Conservation (phyloP, 768 basidiomycete genomes). For the Suillus subalutaceus region DNA sequence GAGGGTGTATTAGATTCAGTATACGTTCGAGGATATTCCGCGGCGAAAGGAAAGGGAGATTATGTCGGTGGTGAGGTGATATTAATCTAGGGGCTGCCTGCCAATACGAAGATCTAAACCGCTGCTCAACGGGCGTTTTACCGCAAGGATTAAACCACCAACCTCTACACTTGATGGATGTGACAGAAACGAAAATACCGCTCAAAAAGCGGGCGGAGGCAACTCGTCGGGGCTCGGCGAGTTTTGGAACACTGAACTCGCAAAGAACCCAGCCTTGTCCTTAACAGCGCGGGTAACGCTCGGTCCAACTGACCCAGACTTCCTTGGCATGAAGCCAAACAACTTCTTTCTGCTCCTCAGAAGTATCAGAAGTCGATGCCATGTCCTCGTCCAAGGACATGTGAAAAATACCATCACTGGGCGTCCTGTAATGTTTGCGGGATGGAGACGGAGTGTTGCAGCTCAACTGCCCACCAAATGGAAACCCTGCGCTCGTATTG, state of each 20-base stretch:
- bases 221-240: constrained; percentile 83
- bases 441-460: constrained; percentile 42
- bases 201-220: constrained; percentile 63
- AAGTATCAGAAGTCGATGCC: constrained; percentile 42
- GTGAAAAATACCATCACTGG: constrained; percentile 75
- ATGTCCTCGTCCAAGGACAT: constrained; percentile 75
- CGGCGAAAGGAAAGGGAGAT: constrained; percentile 23
- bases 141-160: constrained; percentile 20
- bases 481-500: constrained; percentile 38
- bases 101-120: constrained; percentile 43
- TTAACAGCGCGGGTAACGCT: constrained; percentile 28
- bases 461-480: constrained; percentile 37
- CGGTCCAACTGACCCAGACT: constrained; percentile 31
- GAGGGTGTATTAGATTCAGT: constrained; percentile 22
- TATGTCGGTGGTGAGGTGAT: constrained; percentile 36
- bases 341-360: constrained; percentile 41
- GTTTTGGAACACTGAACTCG: constrained; percentile 85
- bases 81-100: constrained; percentile 40
- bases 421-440: constrained; percentile 56
- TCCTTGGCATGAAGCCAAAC: constrained; percentile 34
- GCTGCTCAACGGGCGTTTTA: not conserved
- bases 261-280: constrained; percentile 60
- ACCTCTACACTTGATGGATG: constrained; percentile 44
- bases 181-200: constrained; percentile 38
- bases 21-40: constrained; percentile 32